Conservation (phyloP, 306 rosid genomes). For the Casuarina glauca region DNA sequence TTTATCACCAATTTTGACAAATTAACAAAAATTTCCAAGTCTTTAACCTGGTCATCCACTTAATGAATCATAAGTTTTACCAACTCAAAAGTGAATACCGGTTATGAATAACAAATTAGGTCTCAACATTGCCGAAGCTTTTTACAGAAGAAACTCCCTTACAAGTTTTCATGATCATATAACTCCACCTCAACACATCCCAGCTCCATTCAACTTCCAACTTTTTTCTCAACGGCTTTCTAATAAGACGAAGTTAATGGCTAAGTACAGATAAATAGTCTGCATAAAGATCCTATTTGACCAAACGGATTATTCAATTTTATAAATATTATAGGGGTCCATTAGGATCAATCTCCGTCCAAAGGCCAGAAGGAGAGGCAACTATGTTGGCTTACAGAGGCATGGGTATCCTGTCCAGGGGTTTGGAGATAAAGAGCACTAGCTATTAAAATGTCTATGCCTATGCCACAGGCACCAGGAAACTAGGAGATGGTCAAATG, state of each 20-base stretch:
- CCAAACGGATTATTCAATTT: neutral
- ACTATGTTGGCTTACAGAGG: too few species aligned
- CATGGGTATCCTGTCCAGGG: too few species aligned
- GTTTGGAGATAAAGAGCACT: too few species aligned
- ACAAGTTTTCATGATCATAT: neutral
- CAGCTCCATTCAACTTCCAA: neutral
- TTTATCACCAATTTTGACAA: neutral
- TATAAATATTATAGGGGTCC: neutral
- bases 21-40: neutral
- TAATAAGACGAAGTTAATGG: too few species aligned
- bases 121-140: neutral
- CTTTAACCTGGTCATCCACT: neutral
- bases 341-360: neutral
- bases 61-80: neutral
- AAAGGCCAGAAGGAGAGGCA: too few species aligned
- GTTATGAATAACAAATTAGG: neutral
- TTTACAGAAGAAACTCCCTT: neutral
- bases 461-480: too few species aligned
- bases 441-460: too few species aligned
- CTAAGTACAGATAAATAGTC: neutral
- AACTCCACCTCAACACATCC: neutral
- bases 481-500: too few species aligned
- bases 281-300: neutral
- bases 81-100: neutral
- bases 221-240: neutral